Evolutionary conservation across 2,329 filamentous ascomycete genomes (phyloP), one percentile per base, ranked within the genome.

Genomic region (Elsinoe fawcettii): DNA sequence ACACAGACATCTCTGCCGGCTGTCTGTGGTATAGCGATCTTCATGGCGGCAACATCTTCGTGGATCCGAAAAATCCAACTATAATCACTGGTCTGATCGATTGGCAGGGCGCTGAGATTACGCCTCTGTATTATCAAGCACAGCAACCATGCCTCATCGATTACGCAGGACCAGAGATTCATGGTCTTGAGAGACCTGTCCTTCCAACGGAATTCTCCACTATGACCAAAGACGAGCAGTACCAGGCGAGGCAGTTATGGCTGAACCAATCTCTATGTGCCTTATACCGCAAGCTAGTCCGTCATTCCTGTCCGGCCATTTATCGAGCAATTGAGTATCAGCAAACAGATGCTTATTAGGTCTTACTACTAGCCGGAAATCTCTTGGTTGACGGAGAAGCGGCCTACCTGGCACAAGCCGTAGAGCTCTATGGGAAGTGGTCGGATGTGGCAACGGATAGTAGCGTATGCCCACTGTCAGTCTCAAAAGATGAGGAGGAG

Each of bases 1-100:
- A 55, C 12, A 5, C 8, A 1, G 14, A 14, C 12, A 18, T 55
- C 5, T 25, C 8, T 5, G 4, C 2, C 14, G 36, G 27, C 11
- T 30, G 9, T 63, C 61, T 69, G 16, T 70, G 66, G 72, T 70
- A 75, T 55, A 59, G 58, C 34, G 72, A 75, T 51, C 62, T 75
- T 18, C 72, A 75, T 51, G 56, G 57, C 16, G 70, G 66, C 7
- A 75, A 69, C 46, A 70, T 72, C 54, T 70, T 70, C 51, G 69
- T 72, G 2, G 60, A 71, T 56, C 55, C 63, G 3, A 46, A 56
- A 1, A 44, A 70, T n/a, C 69, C 65, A 11, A 69, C 69, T 7
- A 57, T 64, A 59, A 59, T 71, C 46, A 61, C 65, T 0, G 56
- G 59, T n/a, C 60, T 72, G 27, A 69, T 72, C 51, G 70, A 72